Evolutionary conservation across 2,329 filamentous ascomycete genomes (phyloP).

Genomic region (Exserohilum rostratum): DNA sequence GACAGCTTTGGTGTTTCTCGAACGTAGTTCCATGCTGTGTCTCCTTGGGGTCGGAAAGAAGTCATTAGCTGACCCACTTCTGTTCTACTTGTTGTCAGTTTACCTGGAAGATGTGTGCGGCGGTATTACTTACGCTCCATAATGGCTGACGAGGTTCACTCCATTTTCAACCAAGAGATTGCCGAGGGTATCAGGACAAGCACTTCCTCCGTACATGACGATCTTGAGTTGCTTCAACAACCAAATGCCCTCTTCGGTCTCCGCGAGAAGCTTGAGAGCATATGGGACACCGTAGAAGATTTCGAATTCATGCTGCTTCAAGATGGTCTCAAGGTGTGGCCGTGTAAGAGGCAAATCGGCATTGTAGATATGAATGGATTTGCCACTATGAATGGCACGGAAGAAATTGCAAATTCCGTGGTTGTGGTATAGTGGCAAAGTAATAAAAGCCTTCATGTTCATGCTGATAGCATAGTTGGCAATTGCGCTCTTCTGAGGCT

Average conservation of each 20-base stretch:
- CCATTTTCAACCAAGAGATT: conserved; percentile 59
- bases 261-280: conserved; percentile 66
- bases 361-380: conserved; percentile 36
- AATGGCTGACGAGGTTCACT: conserved; percentile 63
- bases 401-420: conserved; percentile 37
- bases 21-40: conserved; percentile 67
- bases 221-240: conserved; percentile 57
- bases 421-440: conserved; percentile 33
- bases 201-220: conserved; percentile 64
- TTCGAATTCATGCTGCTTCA: conserved; percentile 49
- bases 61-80: conserved; percentile 71
- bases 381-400: conserved; percentile 30
- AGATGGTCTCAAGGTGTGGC: conserved; percentile 20
- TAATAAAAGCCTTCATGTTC: conserved; percentile 32
- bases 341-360: conserved; percentile 31
- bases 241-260: conserved; percentile 61
- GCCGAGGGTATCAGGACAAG: conserved; percentile 65
- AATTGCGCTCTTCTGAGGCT: conserved; percentile 55
- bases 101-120: background rate
- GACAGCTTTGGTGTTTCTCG: conserved; percentile 50
- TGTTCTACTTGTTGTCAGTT: conserved; percentile 50
- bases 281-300: conserved; percentile 70
- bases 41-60: conserved; percentile 59
- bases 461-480: conserved; percentile 28
- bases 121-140: conserved; percentile 55